A percentile compares a stretch with the other conserved stretches of the same genome.
Evolutionary conservation across 176 grass and related monocot species (phyloP).

Genomic region (Otatea glauca): DNA sequence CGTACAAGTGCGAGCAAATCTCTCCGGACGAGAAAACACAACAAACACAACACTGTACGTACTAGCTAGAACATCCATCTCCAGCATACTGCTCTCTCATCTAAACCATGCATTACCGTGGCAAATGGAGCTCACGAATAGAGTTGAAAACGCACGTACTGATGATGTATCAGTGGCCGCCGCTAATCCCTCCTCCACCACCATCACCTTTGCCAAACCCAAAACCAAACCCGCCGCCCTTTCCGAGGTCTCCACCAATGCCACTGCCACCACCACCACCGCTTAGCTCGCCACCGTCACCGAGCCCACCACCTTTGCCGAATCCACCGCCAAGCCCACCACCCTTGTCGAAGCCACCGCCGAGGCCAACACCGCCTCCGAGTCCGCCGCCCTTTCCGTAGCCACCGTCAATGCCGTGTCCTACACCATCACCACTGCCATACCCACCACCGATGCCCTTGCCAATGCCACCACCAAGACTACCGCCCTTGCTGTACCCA

Average conservation of each 20-base stretch:
- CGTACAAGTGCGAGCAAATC: not conserved
- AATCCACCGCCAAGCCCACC: slow-evolving; percentile 13
- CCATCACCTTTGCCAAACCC: slow-evolving; percentile 29
- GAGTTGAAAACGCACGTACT: not conserved
- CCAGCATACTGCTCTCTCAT: not conserved
- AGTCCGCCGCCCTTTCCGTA: slow-evolving; percentile 29
- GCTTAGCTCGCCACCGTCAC: not conserved
- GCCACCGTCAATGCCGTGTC: slow-evolving; percentile 24
- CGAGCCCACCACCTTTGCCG: not conserved
- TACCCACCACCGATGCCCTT: slow-evolving; percentile 5
- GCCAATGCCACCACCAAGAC: slow-evolving; percentile 16
- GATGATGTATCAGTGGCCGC: slow-evolving; percentile 27
- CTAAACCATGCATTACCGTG: not conserved
- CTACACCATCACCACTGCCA: slow-evolving; percentile 7
- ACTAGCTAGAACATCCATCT: not conserved
- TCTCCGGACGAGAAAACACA: not conserved
- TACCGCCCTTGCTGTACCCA: slow-evolving; percentile 18
- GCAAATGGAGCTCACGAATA: not conserved
- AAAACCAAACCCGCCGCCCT: not conserved
- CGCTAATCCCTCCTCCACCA: slow-evolving; percentile 5
- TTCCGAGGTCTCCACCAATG: no score
- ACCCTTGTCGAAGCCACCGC: slow-evolving; percentile 24
- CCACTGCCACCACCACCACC: not conserved
- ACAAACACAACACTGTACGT: not conserved
- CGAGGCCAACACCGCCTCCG: slow-evolving; percentile 5